Percentiles rank a stretch among this genome's conserved stretches.
These are phyloP conservation scores for Microsporum ferrugineum DNA, from an alignment of 2,329 filamentous ascomycete species.

Conservation along the genomic window DNA sequence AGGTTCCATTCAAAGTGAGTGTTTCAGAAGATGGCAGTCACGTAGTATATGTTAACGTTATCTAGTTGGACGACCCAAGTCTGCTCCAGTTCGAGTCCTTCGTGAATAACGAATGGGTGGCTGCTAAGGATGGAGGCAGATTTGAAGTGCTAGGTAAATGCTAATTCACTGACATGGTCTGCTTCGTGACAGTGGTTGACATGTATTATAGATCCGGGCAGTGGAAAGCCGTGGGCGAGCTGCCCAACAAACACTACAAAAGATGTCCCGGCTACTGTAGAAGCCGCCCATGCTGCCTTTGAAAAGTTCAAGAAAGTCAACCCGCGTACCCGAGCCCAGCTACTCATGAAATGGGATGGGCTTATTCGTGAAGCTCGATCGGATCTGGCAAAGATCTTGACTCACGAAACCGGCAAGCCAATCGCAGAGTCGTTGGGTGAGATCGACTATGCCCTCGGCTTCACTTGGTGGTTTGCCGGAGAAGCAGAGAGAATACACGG, in stretches of 20 bases:
- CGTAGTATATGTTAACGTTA: not conserved
- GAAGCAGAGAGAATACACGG: conserved; percentile 65
- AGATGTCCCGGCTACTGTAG: conserved; percentile 51
- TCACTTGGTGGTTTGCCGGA: conserved; percentile 72
- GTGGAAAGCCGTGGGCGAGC: conserved; percentile 40
- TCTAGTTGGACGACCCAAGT: conserved; percentile 36
- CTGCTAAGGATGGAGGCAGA: conserved; percentile 36
- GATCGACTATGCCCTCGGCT: conserved; percentile 59
- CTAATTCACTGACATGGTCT: not conserved
- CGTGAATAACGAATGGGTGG: conserved; percentile 39
- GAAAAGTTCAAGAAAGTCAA: conserved; percentile 48
- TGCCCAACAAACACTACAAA: conserved; percentile 42
- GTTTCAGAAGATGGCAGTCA: not conserved
- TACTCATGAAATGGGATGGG: conserved; percentile 53
- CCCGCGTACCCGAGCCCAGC: conserved; percentile 50
- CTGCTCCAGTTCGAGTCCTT: conserved; percentile 42
- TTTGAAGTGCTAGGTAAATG: conserved; percentile 41
- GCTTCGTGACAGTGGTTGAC: not conserved
- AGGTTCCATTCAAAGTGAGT: conserved; percentile 30
- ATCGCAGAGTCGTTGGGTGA: conserved; percentile 62
- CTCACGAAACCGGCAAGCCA: conserved; percentile 84
- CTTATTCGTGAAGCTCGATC: conserved; percentile 52
- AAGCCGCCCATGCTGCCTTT: conserved; percentile 51
- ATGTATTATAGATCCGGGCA: conserved; percentile 38
- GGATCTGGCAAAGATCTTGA: conserved; percentile 71